phyloP scores from a whole-genome alignment of 2,329 filamentous ascomycete species.

The Diaporthe nobilis region DNA sequence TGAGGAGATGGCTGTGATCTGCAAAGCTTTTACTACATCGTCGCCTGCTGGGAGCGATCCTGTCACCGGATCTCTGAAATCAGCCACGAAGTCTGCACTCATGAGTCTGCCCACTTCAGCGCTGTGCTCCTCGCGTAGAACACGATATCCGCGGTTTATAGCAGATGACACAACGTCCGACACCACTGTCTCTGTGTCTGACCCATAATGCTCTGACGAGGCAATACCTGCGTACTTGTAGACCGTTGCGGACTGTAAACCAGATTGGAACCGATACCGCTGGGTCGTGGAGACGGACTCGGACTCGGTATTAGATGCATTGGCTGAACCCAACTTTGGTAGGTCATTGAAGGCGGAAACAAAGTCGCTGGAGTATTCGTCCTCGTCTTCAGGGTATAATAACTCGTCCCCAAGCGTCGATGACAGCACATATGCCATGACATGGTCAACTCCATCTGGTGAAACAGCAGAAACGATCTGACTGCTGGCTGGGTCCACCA shows the following conservation, averaged over 20 bases:
- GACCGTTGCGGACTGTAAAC: constrained; percentile 32
- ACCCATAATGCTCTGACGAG: constrained; percentile 39
- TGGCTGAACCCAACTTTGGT: not conserved
- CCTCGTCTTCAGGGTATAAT: not conserved
- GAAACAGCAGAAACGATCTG: constrained; percentile 26
- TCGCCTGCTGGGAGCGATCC: constrained; percentile 35
- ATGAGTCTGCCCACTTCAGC: constrained; percentile 34
- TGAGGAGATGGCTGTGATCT: constrained; percentile 39
- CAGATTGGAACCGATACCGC: constrained; percentile 29
- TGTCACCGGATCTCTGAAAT: constrained; percentile 39
- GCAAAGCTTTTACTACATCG: constrained; percentile 29
- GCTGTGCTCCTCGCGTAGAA: constrained; percentile 31
- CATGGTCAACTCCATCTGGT: constrained; percentile 32
- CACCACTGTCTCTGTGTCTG: constrained; percentile 20
- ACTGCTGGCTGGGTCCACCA: not conserved
- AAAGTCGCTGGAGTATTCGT: constrained; percentile 34
- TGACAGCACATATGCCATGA: constrained; percentile 28
- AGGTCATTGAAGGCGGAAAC: not conserved
- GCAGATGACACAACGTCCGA: constrained; percentile 27
- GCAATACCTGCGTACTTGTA: constrained; percentile 39
- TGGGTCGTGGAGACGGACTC: not conserved
- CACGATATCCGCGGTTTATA: constrained; percentile 16
- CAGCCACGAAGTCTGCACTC: constrained; percentile 37
- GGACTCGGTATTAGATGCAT: not conserved
- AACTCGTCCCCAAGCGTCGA: constrained; percentile 26